A percentile compares a stretch with the other conserved stretches of the same genome.
These are phyloP conservation scores for Thelephora aurantiotincta DNA, from an alignment of 768 basidiomycete species.

Conservation along the genomic window DNA sequence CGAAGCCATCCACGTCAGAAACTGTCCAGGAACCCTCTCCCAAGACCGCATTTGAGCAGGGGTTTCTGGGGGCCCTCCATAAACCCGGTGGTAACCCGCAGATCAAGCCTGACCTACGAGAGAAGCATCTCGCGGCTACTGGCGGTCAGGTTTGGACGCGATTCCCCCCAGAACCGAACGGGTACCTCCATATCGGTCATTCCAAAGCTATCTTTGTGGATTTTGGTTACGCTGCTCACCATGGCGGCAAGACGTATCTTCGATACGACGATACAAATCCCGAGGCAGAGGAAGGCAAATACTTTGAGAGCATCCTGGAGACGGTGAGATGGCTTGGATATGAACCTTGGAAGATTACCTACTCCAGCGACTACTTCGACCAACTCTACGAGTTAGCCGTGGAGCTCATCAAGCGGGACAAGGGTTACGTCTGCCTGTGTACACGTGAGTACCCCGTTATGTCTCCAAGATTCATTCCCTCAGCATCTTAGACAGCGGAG, in stretches of 20 bases:
- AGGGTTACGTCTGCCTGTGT: slow-evolving; percentile 94
- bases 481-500: slow-evolving; percentile 44
- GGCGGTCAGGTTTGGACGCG: slow-evolving; percentile 82
- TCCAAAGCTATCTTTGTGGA: slow-evolving; percentile 98
- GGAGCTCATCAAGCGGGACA: slow-evolving; percentile 77
- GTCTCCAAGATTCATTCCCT: background rate
- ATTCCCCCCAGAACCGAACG: slow-evolving; percentile 98
- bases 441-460: slow-evolving; percentile 47
- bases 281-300: slow-evolving; percentile 89
- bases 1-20: slow-evolving; percentile 18
- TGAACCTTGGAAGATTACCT: slow-evolving; percentile 98
- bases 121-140: slow-evolving; percentile 70
- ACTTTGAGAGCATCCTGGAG: slow-evolving; percentile 94
- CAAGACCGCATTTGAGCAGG: slow-evolving; percentile 80
- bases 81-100: slow-evolving; percentile 92
- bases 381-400: slow-evolving; percentile 76
- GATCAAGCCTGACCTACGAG: slow-evolving; percentile 58
- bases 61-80: slow-evolving; percentile 86
- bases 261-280: slow-evolving; percentile 99
- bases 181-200: slow-evolving; percentile 90
- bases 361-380: slow-evolving; percentile 95
- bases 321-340: slow-evolving; percentile 93
- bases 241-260: slow-evolving; percentile 86
- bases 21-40: slow-evolving; percentile 12
- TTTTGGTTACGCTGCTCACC: slow-evolving; percentile 94